A percentile compares a stretch with the other conserved stretches of the same genome.
These are phyloP conservation scores for Colletotrichum kahawae DNA, from an alignment of 2,329 filamentous ascomycete species.

Conservation along the genomic window DNA sequence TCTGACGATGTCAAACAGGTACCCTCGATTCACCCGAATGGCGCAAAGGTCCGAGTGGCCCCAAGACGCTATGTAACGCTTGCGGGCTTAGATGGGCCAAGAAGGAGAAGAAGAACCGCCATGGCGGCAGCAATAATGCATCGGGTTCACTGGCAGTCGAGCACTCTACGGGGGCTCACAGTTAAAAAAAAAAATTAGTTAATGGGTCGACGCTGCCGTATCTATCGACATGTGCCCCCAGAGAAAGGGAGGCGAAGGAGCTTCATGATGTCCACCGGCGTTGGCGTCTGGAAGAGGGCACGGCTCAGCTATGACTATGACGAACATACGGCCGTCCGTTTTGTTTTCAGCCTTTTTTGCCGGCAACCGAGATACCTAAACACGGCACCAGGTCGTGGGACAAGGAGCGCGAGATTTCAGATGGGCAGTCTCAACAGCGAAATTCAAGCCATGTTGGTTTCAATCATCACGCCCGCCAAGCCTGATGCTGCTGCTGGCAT, in stretches of 20 bases:
- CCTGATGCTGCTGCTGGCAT: background rate
- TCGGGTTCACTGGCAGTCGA: slow-evolving; percentile 14
- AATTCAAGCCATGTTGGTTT: slow-evolving; percentile 16
- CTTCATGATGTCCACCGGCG: background rate
- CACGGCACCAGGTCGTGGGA: slow-evolving; percentile 4
- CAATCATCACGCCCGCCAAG: background rate
- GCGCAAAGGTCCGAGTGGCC: slow-evolving; percentile 89
- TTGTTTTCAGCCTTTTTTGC: slow-evolving; percentile 5
- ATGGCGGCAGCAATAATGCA: background rate
- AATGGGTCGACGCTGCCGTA: slow-evolving; percentile 1
- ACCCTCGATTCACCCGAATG: slow-evolving; percentile 94
- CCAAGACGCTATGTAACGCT: slow-evolving; percentile 95
- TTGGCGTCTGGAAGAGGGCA: slow-evolving; percentile 12
- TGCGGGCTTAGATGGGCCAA: slow-evolving; percentile 81
- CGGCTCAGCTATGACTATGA: slow-evolving; percentile 4
- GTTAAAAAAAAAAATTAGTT: background rate
- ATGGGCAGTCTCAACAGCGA: slow-evolving; percentile 8
- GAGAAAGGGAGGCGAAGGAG: background rate
- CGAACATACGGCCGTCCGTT: slow-evolving; percentile 9
- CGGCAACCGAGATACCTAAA: slow-evolving; percentile 22
- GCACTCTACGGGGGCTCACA: background rate
- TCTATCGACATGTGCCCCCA: background rate
- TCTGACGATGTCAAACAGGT: slow-evolving; percentile 43
- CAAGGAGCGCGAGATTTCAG: background rate
- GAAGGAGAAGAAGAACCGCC: slow-evolving; percentile 77